Base-by-base conservation (phyloP, 78 protist genomes). In the Trichosphaerium sp. region DNA sequence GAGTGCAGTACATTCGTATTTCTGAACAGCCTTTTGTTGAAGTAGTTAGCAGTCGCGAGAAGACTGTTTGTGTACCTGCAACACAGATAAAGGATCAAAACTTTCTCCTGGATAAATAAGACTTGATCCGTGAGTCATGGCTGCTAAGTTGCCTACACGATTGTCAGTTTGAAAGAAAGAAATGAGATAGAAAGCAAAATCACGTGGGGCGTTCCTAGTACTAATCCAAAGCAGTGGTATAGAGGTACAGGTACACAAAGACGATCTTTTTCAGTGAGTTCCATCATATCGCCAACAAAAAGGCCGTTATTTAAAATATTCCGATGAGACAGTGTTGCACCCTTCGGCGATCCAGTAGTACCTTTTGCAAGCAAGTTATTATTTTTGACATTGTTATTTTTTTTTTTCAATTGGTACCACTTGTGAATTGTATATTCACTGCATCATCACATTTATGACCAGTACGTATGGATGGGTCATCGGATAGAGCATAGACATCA, bases 181-280 rank as follows among this genome's bases (percentile, higher is more conserved):
- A n/a, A n/a, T n/a, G n/a, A n/a, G n/a, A n/a, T n/a, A n/a, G n/a
- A n/a, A n/a, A n/a, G n/a, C n/a, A n/a, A n/a, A n/a, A n/a, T n/a
- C n/a, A n/a, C n/a, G n/a, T n/a, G n/a, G n/a, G n/a, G n/a, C 31
- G 35, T 56, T 12, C 84, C 86, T 43, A 82, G 3, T 10, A 82
- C 88, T 26, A 71, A 21, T 32, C 92, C 92, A 51, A 87, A 81
- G 31, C 88, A 80, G 54, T 82, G 87, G 66, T 78, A 87, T 23
- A 87, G 77, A 18, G 92, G 92, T 11, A 87, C 92, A 26, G 92
- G 92, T 3, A 87, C 39, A 66, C 84, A 76, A 32, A 87, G 41
- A 40, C 28, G 25, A 35, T 74, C 87, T 0, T 3, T 10, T 4
- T 25, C 35, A 3, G 78, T 7, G 42, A 61, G 69, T 2, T 4